A percentile compares a stretch with the other conserved stretches of the same genome.
Conservation (phyloP, 2,329 filamentous ascomycete genomes). For the Aspergillus caelatus region DNA sequence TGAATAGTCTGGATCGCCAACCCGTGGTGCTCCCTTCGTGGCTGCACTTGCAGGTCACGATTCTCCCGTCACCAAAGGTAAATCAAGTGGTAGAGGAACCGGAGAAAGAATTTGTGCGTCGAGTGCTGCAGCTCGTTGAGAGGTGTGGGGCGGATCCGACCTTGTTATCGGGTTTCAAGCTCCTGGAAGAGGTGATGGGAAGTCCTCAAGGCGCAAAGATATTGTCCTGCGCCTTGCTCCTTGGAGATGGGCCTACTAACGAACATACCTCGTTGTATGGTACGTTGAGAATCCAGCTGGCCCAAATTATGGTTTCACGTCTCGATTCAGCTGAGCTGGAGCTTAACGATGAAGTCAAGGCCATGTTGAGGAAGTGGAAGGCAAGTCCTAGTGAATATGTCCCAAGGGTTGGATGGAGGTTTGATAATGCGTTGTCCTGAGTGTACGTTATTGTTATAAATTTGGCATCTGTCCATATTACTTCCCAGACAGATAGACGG, state of each 20-base stretch:
- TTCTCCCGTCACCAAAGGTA: not conserved
- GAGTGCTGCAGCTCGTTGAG: not conserved
- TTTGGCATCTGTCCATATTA: no score
- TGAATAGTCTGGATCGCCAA: not conserved
- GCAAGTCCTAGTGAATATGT: not conserved
- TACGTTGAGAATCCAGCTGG: not conserved
- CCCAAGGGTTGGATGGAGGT: not conserved
- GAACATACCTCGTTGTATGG: not conserved
- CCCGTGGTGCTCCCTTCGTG: not conserved
- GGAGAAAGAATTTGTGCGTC: not conserved
- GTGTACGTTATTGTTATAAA: no score
- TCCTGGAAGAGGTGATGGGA: not conserved
- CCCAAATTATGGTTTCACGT: not conserved
- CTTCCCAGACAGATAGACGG: not conserved
- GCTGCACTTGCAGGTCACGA: not conserved
- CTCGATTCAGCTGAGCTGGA: not conserved
- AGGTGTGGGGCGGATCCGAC: not conserved
- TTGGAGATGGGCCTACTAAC: not conserved
- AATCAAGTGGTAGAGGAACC: not conserved
- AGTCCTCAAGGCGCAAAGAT: not conserved
- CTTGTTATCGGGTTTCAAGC: not conserved
- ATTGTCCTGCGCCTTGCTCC: not conserved
- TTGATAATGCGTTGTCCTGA: not conserved
- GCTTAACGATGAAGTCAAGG: not conserved
- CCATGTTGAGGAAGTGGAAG: not conserved